A percentile compares a stretch with the other conserved stretches of the same genome.
These are phyloP conservation scores for Conticribra weissflogii DNA, from an alignment of 108 stramenopile genomes.

Conservation along the genomic window DNA sequence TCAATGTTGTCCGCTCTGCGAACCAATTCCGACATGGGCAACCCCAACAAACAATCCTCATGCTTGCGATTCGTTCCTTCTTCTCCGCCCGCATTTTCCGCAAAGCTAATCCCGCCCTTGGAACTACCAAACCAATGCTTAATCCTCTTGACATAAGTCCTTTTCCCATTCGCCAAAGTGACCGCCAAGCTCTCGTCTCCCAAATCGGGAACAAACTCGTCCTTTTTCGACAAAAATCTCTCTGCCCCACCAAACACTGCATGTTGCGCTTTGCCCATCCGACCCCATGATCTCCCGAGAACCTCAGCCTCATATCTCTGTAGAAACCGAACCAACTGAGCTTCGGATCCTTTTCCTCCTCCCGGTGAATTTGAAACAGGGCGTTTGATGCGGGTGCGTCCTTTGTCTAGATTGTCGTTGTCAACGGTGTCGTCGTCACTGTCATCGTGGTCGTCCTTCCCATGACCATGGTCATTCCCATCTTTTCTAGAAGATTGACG, in stretches of 20 bases:
- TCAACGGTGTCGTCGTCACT: conserved; percentile 17
- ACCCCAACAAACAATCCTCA: conserved; percentile 37
- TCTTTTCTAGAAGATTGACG: conserved; percentile 1
- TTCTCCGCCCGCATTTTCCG: conserved; percentile 10
- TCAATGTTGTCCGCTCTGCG: conserved; percentile 49
- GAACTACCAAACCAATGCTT: background rate
- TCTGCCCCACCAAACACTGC: no score
- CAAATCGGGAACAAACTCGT: conserved; percentile 11
- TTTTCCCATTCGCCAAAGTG: conserved; percentile 41
- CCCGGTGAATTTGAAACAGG: background rate
- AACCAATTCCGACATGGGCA: conserved; percentile 52
- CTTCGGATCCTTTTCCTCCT: conserved; percentile 12
- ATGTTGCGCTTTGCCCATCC: background rate
- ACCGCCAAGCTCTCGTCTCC: conserved; percentile 36
- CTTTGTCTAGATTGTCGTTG: conserved; percentile 23
- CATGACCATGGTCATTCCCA: conserved; percentile 8
- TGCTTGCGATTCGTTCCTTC: no score
- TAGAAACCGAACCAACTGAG: conserved; percentile 35
- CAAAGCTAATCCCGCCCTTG: background rate
- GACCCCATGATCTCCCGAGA: conserved; percentile 43
- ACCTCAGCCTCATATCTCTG: conserved; percentile 14
- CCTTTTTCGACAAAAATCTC: conserved; percentile 6
- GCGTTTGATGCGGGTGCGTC: conserved; percentile 10
- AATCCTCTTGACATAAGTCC: conserved; percentile 20
- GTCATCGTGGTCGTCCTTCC: background rate